These are phyloP conservation scores for Populus davidiana DNA, from an alignment of 345 rosid genomes.

Conservation along the genomic window DNA sequence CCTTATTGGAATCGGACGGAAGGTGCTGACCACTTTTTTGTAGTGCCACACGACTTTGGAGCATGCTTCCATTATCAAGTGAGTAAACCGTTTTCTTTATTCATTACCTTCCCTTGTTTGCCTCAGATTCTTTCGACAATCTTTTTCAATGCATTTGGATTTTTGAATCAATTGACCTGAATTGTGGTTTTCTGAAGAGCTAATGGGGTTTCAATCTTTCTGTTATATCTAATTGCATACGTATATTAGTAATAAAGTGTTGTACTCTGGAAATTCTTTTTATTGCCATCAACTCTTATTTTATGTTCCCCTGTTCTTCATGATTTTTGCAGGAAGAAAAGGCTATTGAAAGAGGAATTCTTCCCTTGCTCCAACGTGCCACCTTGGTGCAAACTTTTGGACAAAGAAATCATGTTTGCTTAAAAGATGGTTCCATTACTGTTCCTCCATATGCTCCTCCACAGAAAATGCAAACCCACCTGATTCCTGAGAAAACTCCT, in stretches of 20 bases:
- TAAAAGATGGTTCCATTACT: constrained; percentile 77
- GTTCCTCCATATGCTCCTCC: constrained; percentile 97
- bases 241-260: neutral
- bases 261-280: neutral
- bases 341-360: constrained; percentile 82
- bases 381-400: constrained; percentile 95
- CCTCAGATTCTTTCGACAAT: neutral
- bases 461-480: constrained; percentile 85
- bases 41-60: constrained; percentile 37
- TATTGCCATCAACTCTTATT: neutral
- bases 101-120: neutral
- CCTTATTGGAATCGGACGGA: constrained; percentile 26
- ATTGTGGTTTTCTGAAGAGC: neutral
- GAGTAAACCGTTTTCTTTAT: neutral
- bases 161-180: constrained; percentile 4
- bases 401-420: constrained; percentile 89
- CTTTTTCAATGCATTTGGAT: neutral
- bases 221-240: neutral
- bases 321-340: constrained; percentile 70
- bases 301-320: neutral
- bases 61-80: constrained; percentile 29
- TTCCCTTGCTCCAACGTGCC: constrained; percentile 68
- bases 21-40: constrained; percentile 35
- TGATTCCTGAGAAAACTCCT: constrained; percentile 68
- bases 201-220: neutral